A percentile compares a stretch with the other conserved stretches of the same genome.
phyloP scores from a whole-genome alignment of 805 yeast species.

The Huiozyma naganishii region DNA sequence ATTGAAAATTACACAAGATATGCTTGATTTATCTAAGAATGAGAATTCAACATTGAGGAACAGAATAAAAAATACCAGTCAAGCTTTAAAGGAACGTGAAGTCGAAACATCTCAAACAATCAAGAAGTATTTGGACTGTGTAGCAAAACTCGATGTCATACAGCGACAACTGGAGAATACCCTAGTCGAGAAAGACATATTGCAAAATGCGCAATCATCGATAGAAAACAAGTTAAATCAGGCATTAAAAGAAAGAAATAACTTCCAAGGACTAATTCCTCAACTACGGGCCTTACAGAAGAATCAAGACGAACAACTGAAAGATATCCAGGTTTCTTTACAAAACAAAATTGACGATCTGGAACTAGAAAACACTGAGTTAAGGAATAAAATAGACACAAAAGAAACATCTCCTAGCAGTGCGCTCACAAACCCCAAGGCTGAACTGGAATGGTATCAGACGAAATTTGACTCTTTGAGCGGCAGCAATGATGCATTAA shows the following conservation, averaged over 20 bases:
- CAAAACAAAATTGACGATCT: conserved; percentile 39
- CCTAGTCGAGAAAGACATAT: conserved; percentile 43
- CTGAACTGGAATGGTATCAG: conserved; percentile 38
- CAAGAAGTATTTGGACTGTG: neutral
- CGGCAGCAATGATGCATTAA: conserved; percentile 24
- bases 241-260: conserved; percentile 46
- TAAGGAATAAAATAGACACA: conserved; percentile 4
- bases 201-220: conserved; percentile 39
- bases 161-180: conserved; percentile 26
- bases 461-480: conserved; percentile 40
- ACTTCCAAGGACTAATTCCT: conserved; percentile 44
- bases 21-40: conserved; percentile 30
- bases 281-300: conserved; percentile 50
- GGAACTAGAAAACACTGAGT: conserved; percentile 29
- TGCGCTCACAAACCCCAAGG: neutral
- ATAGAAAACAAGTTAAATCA: conserved; percentile 42
- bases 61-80: conserved; percentile 33
- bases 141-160: neutral
- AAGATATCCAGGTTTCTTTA: conserved; percentile 40
- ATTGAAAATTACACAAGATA: conserved; percentile 31
- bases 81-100: conserved; percentile 37
- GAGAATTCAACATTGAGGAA: conserved; percentile 38
- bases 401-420: neutral
- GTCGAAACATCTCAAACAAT: conserved; percentile 11
- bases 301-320: conserved; percentile 47